These are phyloP conservation scores for Aristolochia contorta DNA, from an alignment of 164 flowering plant species.

Conservation along the genomic window DNA sequence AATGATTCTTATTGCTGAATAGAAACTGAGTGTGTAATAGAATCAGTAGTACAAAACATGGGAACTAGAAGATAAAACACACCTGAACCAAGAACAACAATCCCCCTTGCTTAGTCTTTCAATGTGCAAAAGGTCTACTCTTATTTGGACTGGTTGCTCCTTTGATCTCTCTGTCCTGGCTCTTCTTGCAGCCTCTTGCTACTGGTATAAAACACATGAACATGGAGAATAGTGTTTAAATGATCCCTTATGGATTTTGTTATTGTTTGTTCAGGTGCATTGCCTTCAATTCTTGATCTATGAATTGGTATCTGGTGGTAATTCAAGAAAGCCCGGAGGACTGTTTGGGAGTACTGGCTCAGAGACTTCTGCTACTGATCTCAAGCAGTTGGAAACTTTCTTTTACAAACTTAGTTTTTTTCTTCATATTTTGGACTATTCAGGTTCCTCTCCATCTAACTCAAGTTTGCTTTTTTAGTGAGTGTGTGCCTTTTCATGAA, in stretches of 20 bases:
- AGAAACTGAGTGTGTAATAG: no score
- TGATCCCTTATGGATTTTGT: not conserved
- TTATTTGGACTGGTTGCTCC: no score
- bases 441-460: conserved; percentile 41
- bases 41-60: no score
- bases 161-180: no score
- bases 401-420: conserved; percentile 97
- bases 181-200: no score
- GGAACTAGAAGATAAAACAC: no score
- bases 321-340: conserved; percentile 88
- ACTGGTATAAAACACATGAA: no score
- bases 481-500: no score
- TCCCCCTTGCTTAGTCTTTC: no score
- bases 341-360: conserved; percentile 84
- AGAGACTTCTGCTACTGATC: conserved; percentile 75
- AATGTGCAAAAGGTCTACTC: no score
- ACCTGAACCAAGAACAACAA: no score
- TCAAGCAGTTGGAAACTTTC: conserved; percentile 89
- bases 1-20: no score
- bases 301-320: conserved; percentile 97
- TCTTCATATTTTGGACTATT: conserved; percentile 79
- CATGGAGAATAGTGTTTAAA: not conserved
- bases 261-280: conserved; percentile 52
- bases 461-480: not conserved
- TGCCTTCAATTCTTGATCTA: conserved; percentile 94